Evolutionary conservation across 2,329 filamentous ascomycete species (phyloP).

Genomic region (Colletotrichum sp.): DNA sequence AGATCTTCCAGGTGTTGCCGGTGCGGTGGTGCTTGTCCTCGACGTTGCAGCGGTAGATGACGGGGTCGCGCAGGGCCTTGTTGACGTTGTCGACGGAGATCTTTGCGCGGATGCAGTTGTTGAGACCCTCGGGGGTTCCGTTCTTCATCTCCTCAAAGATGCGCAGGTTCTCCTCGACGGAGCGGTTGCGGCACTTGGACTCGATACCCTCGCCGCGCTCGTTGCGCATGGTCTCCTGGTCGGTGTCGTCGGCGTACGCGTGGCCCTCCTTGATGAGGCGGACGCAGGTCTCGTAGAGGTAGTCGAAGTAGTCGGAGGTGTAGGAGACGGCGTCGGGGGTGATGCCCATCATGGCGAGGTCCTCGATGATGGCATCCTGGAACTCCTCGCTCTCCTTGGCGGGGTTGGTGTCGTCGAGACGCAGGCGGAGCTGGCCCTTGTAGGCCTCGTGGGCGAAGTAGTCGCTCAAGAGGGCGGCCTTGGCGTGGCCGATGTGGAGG

Average conservation of each 20-base stretch:
- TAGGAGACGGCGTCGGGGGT: slow-evolving; percentile 86
- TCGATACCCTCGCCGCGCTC: slow-evolving; percentile 86
- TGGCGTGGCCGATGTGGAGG: slow-evolving; percentile 94
- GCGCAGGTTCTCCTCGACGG: slow-evolving; percentile 82
- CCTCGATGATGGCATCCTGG: slow-evolving; percentile 91
- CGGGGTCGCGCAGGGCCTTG: slow-evolving; percentile 94
- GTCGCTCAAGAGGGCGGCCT: slow-evolving; percentile 91
- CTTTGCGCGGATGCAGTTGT: slow-evolving; percentile 94
- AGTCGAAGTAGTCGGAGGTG: slow-evolving; percentile 95
- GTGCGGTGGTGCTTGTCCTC: slow-evolving; percentile 75
- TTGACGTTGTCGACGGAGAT: slow-evolving; percentile 91
- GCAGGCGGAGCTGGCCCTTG: slow-evolving; percentile 86
- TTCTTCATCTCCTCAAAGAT: slow-evolving; percentile 94
- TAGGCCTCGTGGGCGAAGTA: slow-evolving; percentile 96
- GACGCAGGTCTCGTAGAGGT: slow-evolving; percentile 85
- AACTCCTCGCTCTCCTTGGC: slow-evolving; percentile 97
- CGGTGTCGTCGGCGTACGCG: slow-evolving; percentile 94
- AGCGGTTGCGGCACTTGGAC: slow-evolving; percentile 79
- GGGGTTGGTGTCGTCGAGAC: slow-evolving; percentile 97
- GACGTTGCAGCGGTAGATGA: slow-evolving; percentile 93
- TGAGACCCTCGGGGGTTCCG: slow-evolving; percentile 77
- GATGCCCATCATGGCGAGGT: slow-evolving; percentile 89
- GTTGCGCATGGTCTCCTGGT: slow-evolving; percentile 84
- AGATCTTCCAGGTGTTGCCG: slow-evolving; percentile 81
- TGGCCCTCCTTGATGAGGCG: slow-evolving; percentile 85